These are phyloP conservation scores for Diaporthe eres DNA, from an alignment of 2,329 filamentous ascomycete species.

Conservation along the genomic window DNA sequence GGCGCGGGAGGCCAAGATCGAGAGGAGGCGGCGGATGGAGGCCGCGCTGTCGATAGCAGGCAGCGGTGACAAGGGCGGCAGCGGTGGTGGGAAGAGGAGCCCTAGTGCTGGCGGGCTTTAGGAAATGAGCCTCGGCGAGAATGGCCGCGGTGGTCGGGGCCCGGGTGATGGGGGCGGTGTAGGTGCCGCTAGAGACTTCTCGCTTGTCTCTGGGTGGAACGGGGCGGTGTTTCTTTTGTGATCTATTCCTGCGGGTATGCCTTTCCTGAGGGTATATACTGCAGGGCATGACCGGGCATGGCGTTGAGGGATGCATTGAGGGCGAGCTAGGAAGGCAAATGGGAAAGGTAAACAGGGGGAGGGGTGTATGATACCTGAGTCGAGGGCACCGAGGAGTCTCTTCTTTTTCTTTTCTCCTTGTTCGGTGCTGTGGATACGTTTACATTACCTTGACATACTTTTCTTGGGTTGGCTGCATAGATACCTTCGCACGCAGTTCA, in stretches of 20 bases:
- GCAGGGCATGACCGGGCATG: not conserved
- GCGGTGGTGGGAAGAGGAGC: slow-evolving; percentile 11
- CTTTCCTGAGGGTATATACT: not conserved
- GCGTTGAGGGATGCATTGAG: slow-evolving; percentile 17
- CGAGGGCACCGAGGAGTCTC: slow-evolving; percentile 3
- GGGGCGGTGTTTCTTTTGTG: slow-evolving; percentile 27
- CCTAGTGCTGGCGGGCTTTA: slow-evolving; percentile 21
- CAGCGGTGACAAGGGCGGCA: not conserved
- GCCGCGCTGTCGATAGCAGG: slow-evolving; percentile 30
- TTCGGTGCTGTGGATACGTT: slow-evolving; percentile 20
- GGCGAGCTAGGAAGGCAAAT: not conserved
- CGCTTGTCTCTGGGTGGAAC: slow-evolving; percentile 10
- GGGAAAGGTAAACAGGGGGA: not conserved
- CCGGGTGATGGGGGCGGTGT: not conserved
- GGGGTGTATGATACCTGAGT: slow-evolving; percentile 32
- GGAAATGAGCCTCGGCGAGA: not conserved
- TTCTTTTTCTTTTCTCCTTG: not conserved
- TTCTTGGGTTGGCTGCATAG: slow-evolving; percentile 19
- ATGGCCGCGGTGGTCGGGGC: not conserved
- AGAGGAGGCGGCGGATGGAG: slow-evolving; percentile 40
- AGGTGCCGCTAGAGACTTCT: slow-evolving; percentile 8
- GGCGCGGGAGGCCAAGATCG: slow-evolving; percentile 46
- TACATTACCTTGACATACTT: slow-evolving; percentile 28
- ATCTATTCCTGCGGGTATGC: not conserved
- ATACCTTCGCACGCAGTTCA: slow-evolving; percentile 18